These are phyloP conservation scores for Vicia sativa DNA, from an alignment of 306 rosid species.

Conservation along the genomic window DNA sequence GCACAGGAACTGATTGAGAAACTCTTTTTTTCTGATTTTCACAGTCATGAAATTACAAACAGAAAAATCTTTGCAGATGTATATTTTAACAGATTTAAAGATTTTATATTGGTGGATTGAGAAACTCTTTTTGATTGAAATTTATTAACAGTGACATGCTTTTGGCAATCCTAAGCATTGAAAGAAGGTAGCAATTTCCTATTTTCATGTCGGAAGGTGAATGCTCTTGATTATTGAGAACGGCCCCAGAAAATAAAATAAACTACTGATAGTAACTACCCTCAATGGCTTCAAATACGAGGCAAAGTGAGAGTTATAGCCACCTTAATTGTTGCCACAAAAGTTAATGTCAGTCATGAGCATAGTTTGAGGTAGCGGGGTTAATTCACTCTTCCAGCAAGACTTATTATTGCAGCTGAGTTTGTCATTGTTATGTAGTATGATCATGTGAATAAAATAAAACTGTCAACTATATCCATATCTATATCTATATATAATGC, in stretches of 20 bases:
- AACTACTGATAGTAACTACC: too few species aligned
- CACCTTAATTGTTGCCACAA: neutral
- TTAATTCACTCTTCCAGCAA: conserved; percentile 3
- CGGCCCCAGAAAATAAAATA: neutral
- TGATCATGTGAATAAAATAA: conserved; percentile 9
- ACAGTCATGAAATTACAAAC: too few species aligned
- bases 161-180: neutral
- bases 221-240: neutral
- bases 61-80: too few species aligned
- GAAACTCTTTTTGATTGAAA: neutral
- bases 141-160: neutral
- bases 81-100: too few species aligned
- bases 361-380: neutral
- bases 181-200: neutral
- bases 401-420: neutral
- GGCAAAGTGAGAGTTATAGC: too few species aligned
- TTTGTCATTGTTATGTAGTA: neutral
- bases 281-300: neutral
- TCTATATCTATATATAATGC: conserved; percentile 2
- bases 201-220: neutral
- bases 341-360: neutral
- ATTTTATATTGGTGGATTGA: too few species aligned
- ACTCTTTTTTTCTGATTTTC: too few species aligned
- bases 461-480: conserved; percentile 11
- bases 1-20: too few species aligned